phyloP scores from a whole-genome alignment of 2,329 filamentous ascomycete species.

The Emergomyces orientalis region DNA sequence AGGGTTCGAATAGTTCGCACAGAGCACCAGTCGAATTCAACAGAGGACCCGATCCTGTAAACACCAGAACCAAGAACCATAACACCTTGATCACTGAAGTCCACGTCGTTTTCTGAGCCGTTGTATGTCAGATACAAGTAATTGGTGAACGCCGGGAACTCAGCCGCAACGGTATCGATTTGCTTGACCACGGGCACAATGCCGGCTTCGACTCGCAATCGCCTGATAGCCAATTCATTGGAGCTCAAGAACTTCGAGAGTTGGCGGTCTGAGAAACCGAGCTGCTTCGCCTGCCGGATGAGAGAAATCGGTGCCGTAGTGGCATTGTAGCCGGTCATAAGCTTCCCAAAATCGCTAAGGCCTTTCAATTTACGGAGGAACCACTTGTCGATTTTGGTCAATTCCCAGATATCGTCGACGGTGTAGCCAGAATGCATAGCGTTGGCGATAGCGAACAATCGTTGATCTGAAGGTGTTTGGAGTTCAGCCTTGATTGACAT shows the following conservation, averaged over 20 bases:
- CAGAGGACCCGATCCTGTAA: slow-evolving; percentile 92
- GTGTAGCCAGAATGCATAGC: slow-evolving; percentile 91
- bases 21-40: slow-evolving; percentile 99
- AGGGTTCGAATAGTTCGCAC: slow-evolving; percentile 88
- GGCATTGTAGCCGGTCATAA: slow-evolving; percentile 61
- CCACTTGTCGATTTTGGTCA: slow-evolving; percentile 99
- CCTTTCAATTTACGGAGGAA: slow-evolving; percentile 88
- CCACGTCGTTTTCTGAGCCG: slow-evolving; percentile 71
- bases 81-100: slow-evolving; percentile 79
- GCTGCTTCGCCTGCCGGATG: slow-evolving; percentile 76
- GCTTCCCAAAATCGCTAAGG: slow-evolving; percentile 77
- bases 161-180: slow-evolving; percentile 95
- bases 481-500: slow-evolving; percentile 96
- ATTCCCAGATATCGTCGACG: slow-evolving; percentile 94
- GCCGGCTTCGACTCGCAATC: slow-evolving; percentile 71
- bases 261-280: slow-evolving; percentile 91
- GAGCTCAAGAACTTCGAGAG: slow-evolving; percentile 90
- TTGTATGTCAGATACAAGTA: slow-evolving; percentile 97
- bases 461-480: slow-evolving; percentile 94
- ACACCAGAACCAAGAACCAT: slow-evolving; percentile 96
- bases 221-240: slow-evolving; percentile 82
- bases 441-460: slow-evolving; percentile 93
- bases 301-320: slow-evolving; percentile 55
- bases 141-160: slow-evolving; percentile 90
- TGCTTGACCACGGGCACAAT: slow-evolving; percentile 91